Evolutionary conservation across 176 grass and related monocot genomes (phyloP), one percentile per base, ranked within the genome.

Genomic region (Cenchrus fungigraminus): DNA sequence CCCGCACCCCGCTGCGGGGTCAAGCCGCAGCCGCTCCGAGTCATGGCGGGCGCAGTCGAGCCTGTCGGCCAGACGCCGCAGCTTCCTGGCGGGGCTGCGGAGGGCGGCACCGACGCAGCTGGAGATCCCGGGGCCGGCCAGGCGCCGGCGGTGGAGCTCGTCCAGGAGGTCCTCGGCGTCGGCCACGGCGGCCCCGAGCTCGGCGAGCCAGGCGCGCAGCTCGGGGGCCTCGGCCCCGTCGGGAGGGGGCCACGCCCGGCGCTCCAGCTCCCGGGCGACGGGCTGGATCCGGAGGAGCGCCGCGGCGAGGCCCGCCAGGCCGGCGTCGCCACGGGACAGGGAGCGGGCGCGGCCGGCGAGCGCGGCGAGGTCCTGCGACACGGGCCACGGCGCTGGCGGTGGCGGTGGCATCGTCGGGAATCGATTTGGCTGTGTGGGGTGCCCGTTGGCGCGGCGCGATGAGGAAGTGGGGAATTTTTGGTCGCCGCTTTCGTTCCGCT

Each of bases 121-220:
- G 1, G 68, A 72, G 68, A 73, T 14, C 20, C 19, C 5, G 12
- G 66, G 42, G 56, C 66, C 42, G 42, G 10, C 51, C 40, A n/a
- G 12, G 57, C 56, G 32, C 3, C 32, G 47, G 46, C 20, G 14
- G 84, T 50, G 47, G 68, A 86, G 68, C 32, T 80, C 85, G 58
- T 86, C 85, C 6, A 86, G 68, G 58, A 86, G 49, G 77, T 80
- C 58, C 58, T 86, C 85, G 68, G 77, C 77, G 47, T 86, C 85
- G 34, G 85, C 77, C 58, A 74, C 77, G 47, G 85, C 85, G 29
- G 28, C 68, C 58, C 34, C 56, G 20, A 86, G 77, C 32, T 73
- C 46, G 57, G 65, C 34, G 11, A 86, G 68, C 77, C 85, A 86
- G 47, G 47, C 57, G 20, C 15, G 44, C 12, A 81, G 60, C 34